Base-by-base conservation (phyloP, 805 yeast species). In the Spencermartinsiella europaea region DNA sequence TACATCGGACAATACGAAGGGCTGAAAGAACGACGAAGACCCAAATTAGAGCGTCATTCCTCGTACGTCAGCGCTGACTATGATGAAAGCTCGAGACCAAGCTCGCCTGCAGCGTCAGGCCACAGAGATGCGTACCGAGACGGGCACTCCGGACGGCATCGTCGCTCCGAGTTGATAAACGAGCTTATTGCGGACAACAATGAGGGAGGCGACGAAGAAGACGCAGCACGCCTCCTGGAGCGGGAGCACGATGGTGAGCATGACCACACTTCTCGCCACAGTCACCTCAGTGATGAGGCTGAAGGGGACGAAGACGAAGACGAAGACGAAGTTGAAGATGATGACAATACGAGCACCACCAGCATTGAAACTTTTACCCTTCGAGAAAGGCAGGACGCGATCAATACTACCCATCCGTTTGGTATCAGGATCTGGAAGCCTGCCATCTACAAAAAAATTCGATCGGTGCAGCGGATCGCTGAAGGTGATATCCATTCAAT, bases 401-500 rank as follows among this genome's bases (percentile, higher is more conserved):
- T 93, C 62, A 93, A 93, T 62, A 81, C 85, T 44, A 89, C 97
- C 3, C 99, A 93, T 70, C 99, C 99, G 0, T 93, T 93, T 60
- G 99, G 99, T 74, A 91, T 93, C 39, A 83, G 96, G 64, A 87
- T 93, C 58, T 93, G 99, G 99, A 93, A 93, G 61, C 99, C 99
- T 1, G 96, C 98, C 2, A 71, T 93, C 46, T 93, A 93, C 68
- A 93, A 93, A 64, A 93, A 93, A 65, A 76, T 77, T 49, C 80
- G 99, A 59, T 86, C 96, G 3, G 97, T 93, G 27, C 93, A 93
- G 55, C 74, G 81, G 35, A 82, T 87, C 48, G 97, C 98, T 1
- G 95, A 87, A 49, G 85, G 85, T 51, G 99, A 93, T 71, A 87
- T 93, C 55, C 97, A 91, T 65, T 90, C 88, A 40, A 77, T 81